phyloP scores from a whole-genome alignment of 352 stramenopile species.

The Aphanomyces stellatus region DNA sequence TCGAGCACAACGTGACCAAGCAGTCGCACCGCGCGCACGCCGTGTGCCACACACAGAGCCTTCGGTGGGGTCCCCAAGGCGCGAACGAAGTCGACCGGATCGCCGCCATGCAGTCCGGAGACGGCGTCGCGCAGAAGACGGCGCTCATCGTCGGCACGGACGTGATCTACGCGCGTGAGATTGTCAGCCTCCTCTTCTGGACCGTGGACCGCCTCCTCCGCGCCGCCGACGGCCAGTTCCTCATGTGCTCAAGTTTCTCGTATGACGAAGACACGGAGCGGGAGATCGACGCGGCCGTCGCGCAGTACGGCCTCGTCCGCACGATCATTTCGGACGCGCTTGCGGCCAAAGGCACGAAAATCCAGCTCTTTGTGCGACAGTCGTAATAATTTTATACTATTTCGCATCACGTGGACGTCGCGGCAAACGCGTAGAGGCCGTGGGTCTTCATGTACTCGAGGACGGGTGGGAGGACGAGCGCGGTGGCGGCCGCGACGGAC shows the following conservation, averaged over 20 bases:
- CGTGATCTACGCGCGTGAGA: slow-evolving; percentile 64
- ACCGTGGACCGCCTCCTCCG: slow-evolving; percentile 53
- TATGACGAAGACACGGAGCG: slow-evolving; percentile 64
- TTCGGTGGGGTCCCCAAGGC: slow-evolving; percentile 57
- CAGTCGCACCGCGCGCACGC: slow-evolving; percentile 30
- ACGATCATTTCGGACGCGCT: slow-evolving; percentile 41
- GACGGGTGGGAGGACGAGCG: slow-evolving; percentile 50
- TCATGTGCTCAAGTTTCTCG: slow-evolving; percentile 68
- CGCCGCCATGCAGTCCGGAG: slow-evolving; percentile 23
- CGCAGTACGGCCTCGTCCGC: slow-evolving; percentile 36
- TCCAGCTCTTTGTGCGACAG: slow-evolving; percentile 37
- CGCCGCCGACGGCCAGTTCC: slow-evolving; percentile 26
- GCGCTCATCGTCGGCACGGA: slow-evolving; percentile 66
- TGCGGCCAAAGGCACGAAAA: slow-evolving; percentile 33
- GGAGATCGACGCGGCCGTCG: slow-evolving; percentile 55
- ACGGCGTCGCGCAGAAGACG: slow-evolving; percentile 18
- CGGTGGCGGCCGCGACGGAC: slow-evolving; percentile 27
- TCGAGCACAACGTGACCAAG: slow-evolving; percentile 59
- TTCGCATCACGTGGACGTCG: too few relatives aligned
- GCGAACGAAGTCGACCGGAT: slow-evolving; percentile 44
- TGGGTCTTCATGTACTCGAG: slow-evolving; percentile 68
- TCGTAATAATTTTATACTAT: slow-evolving; percentile 4
- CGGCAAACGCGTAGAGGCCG: slow-evolving; percentile 64
- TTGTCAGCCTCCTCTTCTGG: slow-evolving; percentile 67
- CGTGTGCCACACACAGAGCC: slow-evolving; percentile 44